These are phyloP conservation scores for Candida parachauliodes DNA, from an alignment of 805 yeast species.

Conservation along the genomic window DNA sequence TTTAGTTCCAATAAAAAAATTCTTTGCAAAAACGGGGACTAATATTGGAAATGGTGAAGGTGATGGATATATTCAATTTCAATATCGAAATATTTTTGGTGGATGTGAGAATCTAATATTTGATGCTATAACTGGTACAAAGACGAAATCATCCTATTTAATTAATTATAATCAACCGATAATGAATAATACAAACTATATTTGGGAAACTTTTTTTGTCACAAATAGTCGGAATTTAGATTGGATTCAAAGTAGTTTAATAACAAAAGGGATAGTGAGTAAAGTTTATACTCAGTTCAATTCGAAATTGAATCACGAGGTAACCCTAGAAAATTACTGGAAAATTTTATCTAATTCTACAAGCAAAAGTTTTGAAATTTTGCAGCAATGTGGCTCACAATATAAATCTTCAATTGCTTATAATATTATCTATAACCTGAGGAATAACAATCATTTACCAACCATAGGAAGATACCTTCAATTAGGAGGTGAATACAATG, in stretches of 20 bases:
- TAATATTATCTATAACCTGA: constrained; percentile 39
- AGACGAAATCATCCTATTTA: constrained; percentile 48
- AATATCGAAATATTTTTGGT: constrained; percentile 51
- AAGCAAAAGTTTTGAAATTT: constrained; percentile 27
- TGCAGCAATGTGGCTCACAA: constrained; percentile 42
- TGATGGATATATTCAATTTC: constrained; percentile 82
- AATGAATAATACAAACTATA: constrained; percentile 35
- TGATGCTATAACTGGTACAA: constrained; percentile 50
- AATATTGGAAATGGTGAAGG: constrained; percentile 97
- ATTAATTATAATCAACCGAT: constrained; percentile 47
- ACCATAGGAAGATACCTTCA: constrained; percentile 36
- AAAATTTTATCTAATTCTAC: constrained; percentile 28
- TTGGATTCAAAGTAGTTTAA: constrained; percentile 46
- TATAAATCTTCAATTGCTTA: constrained; percentile 44
- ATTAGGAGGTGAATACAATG: constrained; percentile 33
- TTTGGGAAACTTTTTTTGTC: constrained; percentile 36
- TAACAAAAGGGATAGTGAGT: constrained; percentile 39
- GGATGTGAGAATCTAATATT: constrained; percentile 52
- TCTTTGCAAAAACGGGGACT: constrained; percentile 88
- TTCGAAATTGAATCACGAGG: constrained; percentile 42
- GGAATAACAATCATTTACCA: constrained; percentile 44
- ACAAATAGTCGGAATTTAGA: constrained; percentile 46
- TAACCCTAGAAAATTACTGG: constrained; percentile 44
- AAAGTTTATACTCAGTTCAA: constrained; percentile 36
- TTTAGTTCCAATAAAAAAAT: constrained; percentile 57